Evolutionary conservation across 78 protist genomes (phyloP).

Genomic region (Dictyostelium purpureum): DNA sequence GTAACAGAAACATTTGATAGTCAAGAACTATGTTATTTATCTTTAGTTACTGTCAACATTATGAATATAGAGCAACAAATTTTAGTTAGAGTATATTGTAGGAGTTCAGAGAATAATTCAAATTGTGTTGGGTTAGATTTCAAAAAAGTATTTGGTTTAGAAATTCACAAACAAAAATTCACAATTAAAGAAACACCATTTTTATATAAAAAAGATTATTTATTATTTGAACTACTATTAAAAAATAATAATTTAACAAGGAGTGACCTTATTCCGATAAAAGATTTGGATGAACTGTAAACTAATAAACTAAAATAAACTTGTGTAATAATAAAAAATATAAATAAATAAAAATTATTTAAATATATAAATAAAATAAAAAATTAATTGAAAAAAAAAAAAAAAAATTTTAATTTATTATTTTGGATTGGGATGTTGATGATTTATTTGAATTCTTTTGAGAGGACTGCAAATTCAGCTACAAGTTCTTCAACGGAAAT

Average conservation of each 20-base stretch:
- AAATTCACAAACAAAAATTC: neutral
- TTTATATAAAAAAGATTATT: neutral
- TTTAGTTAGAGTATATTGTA: neutral
- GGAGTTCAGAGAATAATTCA: neutral
- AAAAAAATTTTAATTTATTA: too few species aligned
- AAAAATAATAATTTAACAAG: neutral
- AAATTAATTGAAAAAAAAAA: too few species aligned
- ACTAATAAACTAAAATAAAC: too few species aligned
- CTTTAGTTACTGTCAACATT: neutral
- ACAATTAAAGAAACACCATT: neutral
- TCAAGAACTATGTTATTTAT: neutral
- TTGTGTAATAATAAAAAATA: too few species aligned
- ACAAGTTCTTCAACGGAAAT: neutral
- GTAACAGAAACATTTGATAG: neutral
- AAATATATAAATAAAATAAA: too few species aligned
- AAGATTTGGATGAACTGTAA: neutral
- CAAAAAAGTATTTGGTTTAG: neutral
- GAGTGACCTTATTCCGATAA: neutral
- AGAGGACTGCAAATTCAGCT: neutral
- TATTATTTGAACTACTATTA: neutral
- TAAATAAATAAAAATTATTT: too few species aligned
- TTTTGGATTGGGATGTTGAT: too few species aligned
- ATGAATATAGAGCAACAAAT: neutral
- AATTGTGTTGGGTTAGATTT: neutral
- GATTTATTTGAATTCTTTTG: constrained; percentile 19